Evolutionary conservation across 192 early-diverging fungal species (phyloP).

Genomic region (Ambispora gerdemannii): DNA sequence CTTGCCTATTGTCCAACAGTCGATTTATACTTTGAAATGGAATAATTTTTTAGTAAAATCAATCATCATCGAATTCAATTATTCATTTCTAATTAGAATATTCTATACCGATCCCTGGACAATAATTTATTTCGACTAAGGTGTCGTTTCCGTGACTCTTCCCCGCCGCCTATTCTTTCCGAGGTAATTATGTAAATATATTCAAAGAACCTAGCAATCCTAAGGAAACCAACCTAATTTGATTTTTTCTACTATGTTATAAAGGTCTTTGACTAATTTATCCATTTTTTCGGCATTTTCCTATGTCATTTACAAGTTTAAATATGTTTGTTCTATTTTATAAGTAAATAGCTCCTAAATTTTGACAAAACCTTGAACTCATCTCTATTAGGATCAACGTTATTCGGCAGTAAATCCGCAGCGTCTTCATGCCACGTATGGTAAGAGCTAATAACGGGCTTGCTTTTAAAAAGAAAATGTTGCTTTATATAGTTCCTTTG

Average conservation of each 20-base stretch:
- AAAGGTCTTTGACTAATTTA: conserved; percentile 61
- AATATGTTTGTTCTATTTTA: neutral
- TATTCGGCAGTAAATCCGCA: conserved; percentile 64
- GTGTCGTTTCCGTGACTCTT: conserved; percentile 79
- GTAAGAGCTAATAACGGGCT: conserved; percentile 9
- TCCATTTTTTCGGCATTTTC: conserved; percentile 74
- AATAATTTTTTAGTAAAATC: no score
- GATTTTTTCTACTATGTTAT: conserved; percentile 63
- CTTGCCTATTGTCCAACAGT: conserved; percentile 71
- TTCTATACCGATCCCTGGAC: conserved; percentile 76
- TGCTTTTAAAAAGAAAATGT: neutral
- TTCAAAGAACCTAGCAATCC: neutral
- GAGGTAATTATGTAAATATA: neutral
- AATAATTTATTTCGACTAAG: conserved; percentile 81
- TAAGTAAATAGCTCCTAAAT: neutral
- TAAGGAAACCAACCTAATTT: conserved; percentile 59
- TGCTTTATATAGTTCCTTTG: no score
- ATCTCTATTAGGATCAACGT: conserved; percentile 62
- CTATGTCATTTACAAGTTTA: conserved; percentile 40
- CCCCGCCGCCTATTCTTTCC: conserved; percentile 69
- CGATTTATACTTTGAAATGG: conserved; percentile 59
- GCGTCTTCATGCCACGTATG: conserved; percentile 47
- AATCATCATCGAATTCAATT: no score
- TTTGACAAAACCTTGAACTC: conserved; percentile 80
- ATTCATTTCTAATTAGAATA: no score